Evolutionary conservation across 1,139 yeast genomes (phyloP).

Genomic region (Geotrichum carabidarum): DNA sequence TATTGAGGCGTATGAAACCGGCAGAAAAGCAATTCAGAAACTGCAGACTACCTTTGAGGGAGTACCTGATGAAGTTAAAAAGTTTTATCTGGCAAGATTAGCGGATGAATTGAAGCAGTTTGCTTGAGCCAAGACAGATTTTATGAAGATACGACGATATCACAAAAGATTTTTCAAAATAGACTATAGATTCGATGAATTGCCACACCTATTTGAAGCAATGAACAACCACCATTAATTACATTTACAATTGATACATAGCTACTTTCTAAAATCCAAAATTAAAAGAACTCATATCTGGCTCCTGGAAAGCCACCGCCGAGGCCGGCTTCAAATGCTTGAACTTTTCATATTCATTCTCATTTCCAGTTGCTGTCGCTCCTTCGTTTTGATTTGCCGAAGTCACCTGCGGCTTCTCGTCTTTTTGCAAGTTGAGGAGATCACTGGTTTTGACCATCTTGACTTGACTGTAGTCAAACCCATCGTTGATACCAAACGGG

Average conservation of each 20-base stretch:
- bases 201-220: no score
- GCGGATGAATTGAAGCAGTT: slow-evolving; percentile 29
- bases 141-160: neutral
- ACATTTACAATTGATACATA: no score
- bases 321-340: slow-evolving; percentile 42
- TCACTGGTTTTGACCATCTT: slow-evolving; percentile 7
- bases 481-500: slow-evolving; percentile 17
- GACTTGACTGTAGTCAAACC: slow-evolving; percentile 15
- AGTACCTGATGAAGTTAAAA: slow-evolving; percentile 29
- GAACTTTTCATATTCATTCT: slow-evolving; percentile 5
- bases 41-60: slow-evolving; percentile 27
- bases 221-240: no score
- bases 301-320: slow-evolving; percentile 59
- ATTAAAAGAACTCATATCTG: slow-evolving; percentile 73
- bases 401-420: neutral
- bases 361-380: neutral
- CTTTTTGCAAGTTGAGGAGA: neutral
- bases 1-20: slow-evolving; percentile 34
- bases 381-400: neutral
- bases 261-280: slow-evolving; percentile 42
- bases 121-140: slow-evolving; percentile 4
- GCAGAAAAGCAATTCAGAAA: slow-evolving; percentile 29
- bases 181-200: no score
- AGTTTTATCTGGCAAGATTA: slow-evolving; percentile 32
- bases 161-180: no score